These are phyloP conservation scores for Globisporangium nagaii DNA, from an alignment of 352 stramenopile genomes.

Conservation along the genomic window DNA sequence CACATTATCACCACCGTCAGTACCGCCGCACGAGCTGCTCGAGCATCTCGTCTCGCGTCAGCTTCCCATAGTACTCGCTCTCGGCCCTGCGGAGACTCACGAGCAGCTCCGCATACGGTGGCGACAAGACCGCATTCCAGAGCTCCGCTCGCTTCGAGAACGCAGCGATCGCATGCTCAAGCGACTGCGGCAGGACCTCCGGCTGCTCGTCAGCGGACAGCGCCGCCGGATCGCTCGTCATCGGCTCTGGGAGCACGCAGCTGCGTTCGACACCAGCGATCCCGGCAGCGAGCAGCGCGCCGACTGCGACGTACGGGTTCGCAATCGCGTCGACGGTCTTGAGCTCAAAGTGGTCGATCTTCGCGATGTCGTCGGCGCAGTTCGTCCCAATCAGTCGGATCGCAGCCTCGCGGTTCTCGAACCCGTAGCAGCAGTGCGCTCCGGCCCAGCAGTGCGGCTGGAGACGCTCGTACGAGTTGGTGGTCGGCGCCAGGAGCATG, in stretches of 20 bases:
- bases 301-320: constrained; percentile 26
- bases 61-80: constrained; percentile 11
- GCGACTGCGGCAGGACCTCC: constrained; percentile 12
- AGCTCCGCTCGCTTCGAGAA: constrained; percentile 2
- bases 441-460: constrained; percentile 26
- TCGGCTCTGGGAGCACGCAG: constrained; percentile 2
- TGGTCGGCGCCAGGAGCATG: constrained; percentile 20
- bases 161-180: constrained; percentile 10
- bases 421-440: constrained; percentile 26
- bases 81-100: constrained; percentile 13
- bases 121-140: constrained; percentile 13
- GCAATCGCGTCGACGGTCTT: constrained; percentile 25
- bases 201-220: constrained; percentile 6
- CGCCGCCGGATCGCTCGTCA: constrained; percentile 9
- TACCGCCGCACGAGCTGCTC: constrained; percentile 1
- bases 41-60: not conserved
- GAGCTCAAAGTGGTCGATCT: constrained; percentile 22
- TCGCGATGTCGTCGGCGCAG: not conserved
- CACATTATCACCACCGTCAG: too few species aligned
- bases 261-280: constrained; percentile 13
- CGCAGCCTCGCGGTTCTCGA: constrained; percentile 26
- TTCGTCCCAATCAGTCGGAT: constrained; percentile 15
- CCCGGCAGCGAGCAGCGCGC: constrained; percentile 16
- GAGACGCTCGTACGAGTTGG: constrained; percentile 24
- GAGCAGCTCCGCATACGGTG: constrained; percentile 11